Conservation (phyloP, 2,329 filamentous ascomycete genomes). For the Colletotrichum sojae region DNA sequence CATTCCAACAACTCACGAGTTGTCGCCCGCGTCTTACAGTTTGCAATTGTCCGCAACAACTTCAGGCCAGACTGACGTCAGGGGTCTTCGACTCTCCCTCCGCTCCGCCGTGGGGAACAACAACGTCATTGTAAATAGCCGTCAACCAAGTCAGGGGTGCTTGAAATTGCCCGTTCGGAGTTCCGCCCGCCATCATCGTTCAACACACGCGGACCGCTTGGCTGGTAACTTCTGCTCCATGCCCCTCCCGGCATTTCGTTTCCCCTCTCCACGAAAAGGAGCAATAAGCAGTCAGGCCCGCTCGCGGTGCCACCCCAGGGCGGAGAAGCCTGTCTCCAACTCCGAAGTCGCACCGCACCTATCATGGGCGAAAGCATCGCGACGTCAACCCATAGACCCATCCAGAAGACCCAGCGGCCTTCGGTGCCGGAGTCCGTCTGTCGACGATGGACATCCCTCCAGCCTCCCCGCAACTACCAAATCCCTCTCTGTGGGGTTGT, state of each 20-base stretch:
- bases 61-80: not conserved
- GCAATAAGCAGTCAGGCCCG: not conserved
- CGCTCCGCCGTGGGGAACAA: not conserved
- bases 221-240: not conserved
- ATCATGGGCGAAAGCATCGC: not conserved
- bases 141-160: not conserved
- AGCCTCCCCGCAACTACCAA: not conserved
- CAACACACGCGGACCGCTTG: not conserved
- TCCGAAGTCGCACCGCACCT: not conserved
- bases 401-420: not conserved
- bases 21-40: too few species aligned
- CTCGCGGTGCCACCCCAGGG: not conserved
- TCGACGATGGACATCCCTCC: not conserved
- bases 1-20: not conserved
- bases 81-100: not conserved
- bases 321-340: constrained; percentile 10
- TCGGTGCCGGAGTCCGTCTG: constrained; percentile 10
- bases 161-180: not conserved
- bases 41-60: too few species aligned
- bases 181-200: not conserved
- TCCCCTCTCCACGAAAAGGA: not conserved
- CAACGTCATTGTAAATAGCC: not conserved
- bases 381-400: not conserved
- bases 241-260: too few species aligned
- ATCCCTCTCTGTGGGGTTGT: not conserved